Evolutionary conservation across 306 rosid genomes (phyloP).

Genomic region (Boehmeria nivea): DNA sequence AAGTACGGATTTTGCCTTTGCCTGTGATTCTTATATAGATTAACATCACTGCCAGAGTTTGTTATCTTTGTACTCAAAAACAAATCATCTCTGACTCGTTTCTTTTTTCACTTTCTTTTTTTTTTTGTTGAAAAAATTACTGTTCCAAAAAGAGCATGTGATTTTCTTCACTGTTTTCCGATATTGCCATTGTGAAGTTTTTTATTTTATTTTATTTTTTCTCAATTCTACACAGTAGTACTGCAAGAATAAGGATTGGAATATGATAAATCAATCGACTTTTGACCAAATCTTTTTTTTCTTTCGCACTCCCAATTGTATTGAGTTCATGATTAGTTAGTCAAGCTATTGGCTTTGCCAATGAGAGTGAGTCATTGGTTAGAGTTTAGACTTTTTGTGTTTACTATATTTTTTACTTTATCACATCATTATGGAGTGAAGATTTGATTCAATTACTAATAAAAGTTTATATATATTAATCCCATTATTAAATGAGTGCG

Average conservation of each 20-base stretch:
- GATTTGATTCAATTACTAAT: constrained; percentile 7
- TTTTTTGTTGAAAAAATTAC: background rate
- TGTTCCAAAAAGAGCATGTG: constrained; percentile 35
- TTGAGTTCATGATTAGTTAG: constrained; percentile 15
- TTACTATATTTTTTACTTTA: background rate
- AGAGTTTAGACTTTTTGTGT: background rate
- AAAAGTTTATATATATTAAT: background rate
- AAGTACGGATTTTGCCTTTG: constrained; percentile 50
- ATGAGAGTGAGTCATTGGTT: constrained; percentile 6
- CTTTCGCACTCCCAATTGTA: background rate
- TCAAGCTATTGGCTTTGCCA: background rate
- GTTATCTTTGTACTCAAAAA: constrained; percentile 68
- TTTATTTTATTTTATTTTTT: background rate
- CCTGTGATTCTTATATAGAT: constrained; percentile 44
- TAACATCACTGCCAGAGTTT: constrained; percentile 57
- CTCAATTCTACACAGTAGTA: background rate
- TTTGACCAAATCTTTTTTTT: constrained; percentile 12
- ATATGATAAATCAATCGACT: background rate
- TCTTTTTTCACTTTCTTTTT: constrained; percentile 6
- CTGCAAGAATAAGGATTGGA: no score
- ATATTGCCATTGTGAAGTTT: constrained; percentile 23
- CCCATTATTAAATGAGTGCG: background rate
- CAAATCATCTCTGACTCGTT: constrained; percentile 38
- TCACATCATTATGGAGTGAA: background rate
- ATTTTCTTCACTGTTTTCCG: constrained; percentile 18